Percentiles rank a stretch among this genome's conserved stretches.
Conservation (phyloP, 257 asterid species). For the Nicotiana otophora region DNA sequence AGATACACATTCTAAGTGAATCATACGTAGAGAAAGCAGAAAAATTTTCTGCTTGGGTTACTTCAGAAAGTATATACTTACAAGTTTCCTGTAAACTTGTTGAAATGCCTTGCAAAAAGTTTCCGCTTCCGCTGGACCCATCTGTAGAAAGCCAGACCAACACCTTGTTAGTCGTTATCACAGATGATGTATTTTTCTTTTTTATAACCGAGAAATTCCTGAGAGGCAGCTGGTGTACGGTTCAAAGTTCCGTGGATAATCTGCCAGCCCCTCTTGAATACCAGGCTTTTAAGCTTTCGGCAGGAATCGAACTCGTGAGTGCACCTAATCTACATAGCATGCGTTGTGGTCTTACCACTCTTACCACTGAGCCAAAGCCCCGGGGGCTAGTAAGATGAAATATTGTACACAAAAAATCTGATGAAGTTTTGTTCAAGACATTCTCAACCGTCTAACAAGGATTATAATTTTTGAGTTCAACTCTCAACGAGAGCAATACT, state of each 20-base stretch:
- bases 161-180: background rate
- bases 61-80: constrained; percentile 26
- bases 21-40: background rate
- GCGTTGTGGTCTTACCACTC: too few relatives aligned
- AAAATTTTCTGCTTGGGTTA: background rate
- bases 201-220: too few relatives aligned
- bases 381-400: background rate
- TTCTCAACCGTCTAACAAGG: background rate
- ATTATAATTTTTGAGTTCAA: background rate
- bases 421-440: background rate
- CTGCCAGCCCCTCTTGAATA: too few relatives aligned
- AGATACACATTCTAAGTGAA: background rate
- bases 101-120: constrained; percentile 63
- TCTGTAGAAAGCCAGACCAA: constrained; percentile 27
- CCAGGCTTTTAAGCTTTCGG: too few relatives aligned
- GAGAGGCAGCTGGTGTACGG: too few relatives aligned
- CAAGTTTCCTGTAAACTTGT: constrained; percentile 62
- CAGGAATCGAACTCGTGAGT: too few relatives aligned
- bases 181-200: background rate
- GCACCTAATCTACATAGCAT: too few relatives aligned
- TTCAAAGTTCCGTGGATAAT: too few relatives aligned
- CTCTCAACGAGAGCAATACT: background rate
- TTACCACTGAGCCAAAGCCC: too few relatives aligned
- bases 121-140: constrained; percentile 72
- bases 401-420: background rate